Evolutionary conservation across 352 stramenopile species (phyloP), one percentile per base, ranked within the genome.

Genomic region (Globisporangium cederbergense): DNA sequence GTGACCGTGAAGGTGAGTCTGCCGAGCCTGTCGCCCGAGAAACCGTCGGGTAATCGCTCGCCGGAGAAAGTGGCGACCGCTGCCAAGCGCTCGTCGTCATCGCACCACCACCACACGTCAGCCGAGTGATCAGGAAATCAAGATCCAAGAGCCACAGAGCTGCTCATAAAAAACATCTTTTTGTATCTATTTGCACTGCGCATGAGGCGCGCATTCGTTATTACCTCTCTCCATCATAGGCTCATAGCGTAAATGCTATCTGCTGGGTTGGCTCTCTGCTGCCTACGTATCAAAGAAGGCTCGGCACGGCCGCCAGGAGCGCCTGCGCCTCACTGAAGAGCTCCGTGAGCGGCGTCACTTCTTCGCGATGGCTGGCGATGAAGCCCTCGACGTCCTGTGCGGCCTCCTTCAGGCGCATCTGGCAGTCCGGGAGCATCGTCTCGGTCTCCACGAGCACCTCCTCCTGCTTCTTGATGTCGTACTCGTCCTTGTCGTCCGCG

Each of bases 381-480:
- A 89, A 89, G 55, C 66, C 72, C 50, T 62, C 52, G 28, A 93
- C 69, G 67, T 91, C 83, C 18, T 60, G 73, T 42, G 71, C 76
- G 25, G 81, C 80, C 60, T 91, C 82, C 36, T 76, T 67, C 7
- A 93, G 78, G 3, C 85, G 81, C 68, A 71, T 78, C 57, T 90
- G 77, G 67, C 82, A 91, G 67, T 93, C 85, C 7, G 85, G 85
- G 38, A 91, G 70, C 85, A 93, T 93, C 9, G 71, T 89, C 71
- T 91, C 82, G 25, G 82, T 91, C 73, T 93, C 85, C 38, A 88
- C 73, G 28, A 91, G 74, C 63, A 93, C 85, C 58, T 93, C 82
- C 60, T 91, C 77, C 62, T 93, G 85, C 60, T 93, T 93, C 43
- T 80, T 81, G 64, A 93, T 78, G 65, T 91, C 82, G 66, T 91